A percentile compares a stretch with the other conserved stretches of the same genome.
phyloP scores from a whole-genome alignment of 768 basidiomycete genomes.

The Termitomyces sp. region DNA sequence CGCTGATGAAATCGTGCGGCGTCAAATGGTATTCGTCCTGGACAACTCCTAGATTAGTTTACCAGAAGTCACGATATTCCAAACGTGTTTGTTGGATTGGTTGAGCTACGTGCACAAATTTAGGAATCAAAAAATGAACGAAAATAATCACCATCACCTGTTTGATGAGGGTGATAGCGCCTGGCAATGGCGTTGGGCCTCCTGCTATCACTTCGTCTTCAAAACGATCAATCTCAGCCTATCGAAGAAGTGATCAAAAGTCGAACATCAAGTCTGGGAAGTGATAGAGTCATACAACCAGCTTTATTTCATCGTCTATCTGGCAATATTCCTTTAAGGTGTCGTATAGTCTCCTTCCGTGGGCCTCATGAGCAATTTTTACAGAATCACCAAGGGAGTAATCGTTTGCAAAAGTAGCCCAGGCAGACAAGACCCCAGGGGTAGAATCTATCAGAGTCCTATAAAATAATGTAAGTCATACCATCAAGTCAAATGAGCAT shows the following conservation, averaged over 20 bases:
- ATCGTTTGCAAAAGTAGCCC: slow-evolving; percentile 65
- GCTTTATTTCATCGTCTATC: slow-evolving; percentile 51
- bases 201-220: slow-evolving; percentile 70
- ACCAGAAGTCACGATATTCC: slow-evolving; percentile 89
- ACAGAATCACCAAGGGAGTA: slow-evolving; percentile 52
- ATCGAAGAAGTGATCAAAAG: not conserved
- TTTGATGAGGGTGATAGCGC: slow-evolving; percentile 52
- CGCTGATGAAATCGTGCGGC: slow-evolving; percentile 37
- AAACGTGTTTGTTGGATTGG: slow-evolving; percentile 35
- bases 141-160: slow-evolving; percentile 35
- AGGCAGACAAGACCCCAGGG: slow-evolving; percentile 75
- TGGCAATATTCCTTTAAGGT: slow-evolving; percentile 69
- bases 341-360: slow-evolving; percentile 75
- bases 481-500: not conserved
- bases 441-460: slow-evolving; percentile 82
- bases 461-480: not conserved
- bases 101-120: slow-evolving; percentile 23
- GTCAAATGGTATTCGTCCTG: not conserved
- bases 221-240: slow-evolving; percentile 74
- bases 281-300: slow-evolving; percentile 42
- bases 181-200: slow-evolving; percentile 64
- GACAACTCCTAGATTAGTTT: not conserved
- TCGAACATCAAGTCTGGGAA: not conserved
- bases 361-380: slow-evolving; percentile 54
- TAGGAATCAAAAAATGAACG: not conserved